Base-by-base conservation (phyloP, 140 eudicot genomes). In the Bidens hawaiensis region DNA sequence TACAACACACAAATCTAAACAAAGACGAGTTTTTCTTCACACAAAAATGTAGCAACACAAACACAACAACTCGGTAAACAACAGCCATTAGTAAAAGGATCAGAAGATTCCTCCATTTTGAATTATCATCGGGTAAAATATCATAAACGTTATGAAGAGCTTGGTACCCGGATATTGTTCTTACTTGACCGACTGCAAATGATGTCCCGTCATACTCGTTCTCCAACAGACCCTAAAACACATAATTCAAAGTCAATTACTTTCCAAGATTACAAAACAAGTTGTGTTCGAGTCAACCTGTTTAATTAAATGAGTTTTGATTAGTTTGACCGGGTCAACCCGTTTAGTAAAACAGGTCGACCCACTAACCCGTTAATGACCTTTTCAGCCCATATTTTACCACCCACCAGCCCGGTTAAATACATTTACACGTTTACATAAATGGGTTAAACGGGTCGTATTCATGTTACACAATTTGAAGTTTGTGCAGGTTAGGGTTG, bases 161-260 rank as follows among this genome's bases (percentile, higher is more conserved):
- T 60, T 90, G 90, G 50, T 84, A 84, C 7, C 97, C 97, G 11
- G 97, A 31, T 54, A 90, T 76, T 21, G 84, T 76, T 62, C 98
- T 74, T 2, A 90, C 88, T 61, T 83, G 88, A 27, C 96, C 98
- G 17, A 87, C 95, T 36, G 95, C 94, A 75, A 80, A 90, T 5
- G 86, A 77, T 8, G 81, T 75, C 34, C 86, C 91, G 8, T 59
- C 61, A 26, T 82, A 90, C 81, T 90, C 98, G 4, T 90, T 90
- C 83, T 90, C 98, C 80, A 90, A 63, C n/a, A 90, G 79, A 46
- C 96, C 98, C 98, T 90, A 80, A 56, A 68, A 45, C 56, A 71
- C 22, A 47, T 1, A 1, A 21, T 25, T 47, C 28, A 47, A 2
- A 56, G 10, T 15, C 24, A 3, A 17, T 36, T 51, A 30, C 26